A percentile compares a stretch with the other conserved stretches of the same genome.
phyloP scores from a whole-genome alignment of 73 alveolate species.

The Paraurostyla sp. region DNA sequence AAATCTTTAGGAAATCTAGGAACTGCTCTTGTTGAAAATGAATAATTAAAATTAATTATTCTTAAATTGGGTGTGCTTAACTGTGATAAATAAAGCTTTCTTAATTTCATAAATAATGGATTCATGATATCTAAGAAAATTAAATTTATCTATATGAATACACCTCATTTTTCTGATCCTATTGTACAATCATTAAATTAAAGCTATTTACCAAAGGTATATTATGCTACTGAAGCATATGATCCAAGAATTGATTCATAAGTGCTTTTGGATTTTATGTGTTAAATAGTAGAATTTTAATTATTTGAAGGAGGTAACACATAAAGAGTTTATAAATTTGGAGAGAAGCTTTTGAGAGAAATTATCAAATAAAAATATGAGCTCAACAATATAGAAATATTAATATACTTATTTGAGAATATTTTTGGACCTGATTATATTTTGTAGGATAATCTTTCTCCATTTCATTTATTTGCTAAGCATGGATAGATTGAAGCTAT shows the following conservation, averaged over 20 bases:
- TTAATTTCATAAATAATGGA: conserved; percentile 56
- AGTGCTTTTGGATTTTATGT: conserved; percentile 27
- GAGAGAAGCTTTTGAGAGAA: conserved; percentile 42
- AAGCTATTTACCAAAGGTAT: conserved; percentile 41
- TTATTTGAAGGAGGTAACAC: conserved; percentile 33
- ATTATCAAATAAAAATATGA: conserved; percentile 20
- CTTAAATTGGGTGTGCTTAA: conserved; percentile 57
- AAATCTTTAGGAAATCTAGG: conserved; percentile 25
- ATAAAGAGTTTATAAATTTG: neutral
- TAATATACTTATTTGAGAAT: conserved; percentile 59
- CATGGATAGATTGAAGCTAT: conserved; percentile 51
- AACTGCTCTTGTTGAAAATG: conserved; percentile 7
- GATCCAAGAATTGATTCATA: conserved; percentile 6
- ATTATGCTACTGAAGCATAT: conserved; percentile 27
- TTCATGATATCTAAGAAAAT: conserved; percentile 2
- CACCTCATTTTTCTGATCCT: conserved; percentile 25
- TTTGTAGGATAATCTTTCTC: conserved; percentile 43
- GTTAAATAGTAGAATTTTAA: conserved; percentile 31
- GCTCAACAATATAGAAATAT: conserved; percentile 33
- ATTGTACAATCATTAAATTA: conserved; percentile 15
- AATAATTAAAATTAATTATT: conserved; percentile 9
- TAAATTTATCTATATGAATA: conserved; percentile 43
- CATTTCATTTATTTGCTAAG: conserved; percentile 67
- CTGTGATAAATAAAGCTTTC: conserved; percentile 10
- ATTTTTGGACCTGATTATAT: conserved; percentile 68